Conservation (phyloP, 1,284 basidiomycete genomes). For the Vanrija pseudolonga region DNA sequence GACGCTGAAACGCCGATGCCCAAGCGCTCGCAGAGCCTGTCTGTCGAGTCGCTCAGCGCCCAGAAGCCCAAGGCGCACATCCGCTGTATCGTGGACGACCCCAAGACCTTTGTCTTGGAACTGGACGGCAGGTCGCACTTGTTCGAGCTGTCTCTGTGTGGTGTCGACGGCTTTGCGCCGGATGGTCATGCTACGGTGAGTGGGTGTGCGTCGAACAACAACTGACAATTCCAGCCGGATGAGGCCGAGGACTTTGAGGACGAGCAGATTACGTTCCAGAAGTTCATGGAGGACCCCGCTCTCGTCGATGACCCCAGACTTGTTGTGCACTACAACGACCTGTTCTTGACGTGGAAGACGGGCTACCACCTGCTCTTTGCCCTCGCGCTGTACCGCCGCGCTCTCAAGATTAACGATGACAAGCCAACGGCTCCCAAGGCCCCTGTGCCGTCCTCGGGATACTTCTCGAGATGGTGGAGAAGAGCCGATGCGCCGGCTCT, state of each 20-base stretch:
- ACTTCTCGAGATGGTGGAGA: slow-evolving; percentile 47
- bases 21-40: slow-evolving; percentile 7
- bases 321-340: slow-evolving; percentile 52
- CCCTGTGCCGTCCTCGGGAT: slow-evolving; percentile 30
- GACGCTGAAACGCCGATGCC: neutral
- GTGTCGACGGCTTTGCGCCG: slow-evolving; percentile 33
- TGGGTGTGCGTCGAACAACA: neutral
- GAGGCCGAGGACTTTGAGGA: slow-evolving; percentile 46
- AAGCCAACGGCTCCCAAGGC: neutral
- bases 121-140: slow-evolving; percentile 46
- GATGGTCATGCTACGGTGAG: slow-evolving; percentile 24
- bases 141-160: slow-evolving; percentile 54
- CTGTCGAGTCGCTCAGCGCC: neutral
- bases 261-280: slow-evolving; percentile 53
- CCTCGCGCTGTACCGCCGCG: slow-evolving; percentile 51
- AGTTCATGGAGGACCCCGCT: slow-evolving; percentile 52
- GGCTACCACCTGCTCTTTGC: slow-evolving; percentile 53
- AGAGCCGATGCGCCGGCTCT: slow-evolving; percentile 18
- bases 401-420: slow-evolving; percentile 24
- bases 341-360: slow-evolving; percentile 54
- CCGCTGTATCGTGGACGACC: slow-evolving; percentile 41
- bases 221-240: slow-evolving; percentile 16
- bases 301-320: slow-evolving; percentile 53
- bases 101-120: slow-evolving; percentile 52
- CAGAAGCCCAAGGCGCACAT: too few species aligned